Evolutionary conservation across 2,329 filamentous ascomycete genomes (phyloP).

Genomic region (Sclerotinia minor): DNA sequence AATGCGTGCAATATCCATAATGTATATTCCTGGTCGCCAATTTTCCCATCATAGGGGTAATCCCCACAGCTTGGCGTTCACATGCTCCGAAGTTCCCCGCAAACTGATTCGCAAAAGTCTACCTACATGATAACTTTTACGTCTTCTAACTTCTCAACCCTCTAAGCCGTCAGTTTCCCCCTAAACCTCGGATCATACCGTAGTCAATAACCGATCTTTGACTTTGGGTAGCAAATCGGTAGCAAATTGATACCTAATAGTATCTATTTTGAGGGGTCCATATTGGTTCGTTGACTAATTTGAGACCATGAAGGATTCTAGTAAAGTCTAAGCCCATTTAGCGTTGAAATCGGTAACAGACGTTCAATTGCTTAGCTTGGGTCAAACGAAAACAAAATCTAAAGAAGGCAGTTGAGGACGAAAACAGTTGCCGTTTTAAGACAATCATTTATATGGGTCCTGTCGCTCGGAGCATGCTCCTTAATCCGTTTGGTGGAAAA

Average conservation of each 20-base stretch:
- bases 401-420: constrained; percentile 4
- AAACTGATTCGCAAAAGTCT: constrained; percentile 14
- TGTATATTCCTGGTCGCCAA: neutral
- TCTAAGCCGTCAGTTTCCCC: neutral
- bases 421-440: constrained; percentile 19
- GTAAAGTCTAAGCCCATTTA: neutral
- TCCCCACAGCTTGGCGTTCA: constrained; percentile 23
- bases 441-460: neutral
- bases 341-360: neutral
- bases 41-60: constrained; percentile 14
- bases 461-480: constrained; percentile 12
- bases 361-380: neutral
- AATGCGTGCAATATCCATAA: constrained; percentile 9
- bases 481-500: constrained; percentile 13
- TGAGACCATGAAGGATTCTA: neutral
- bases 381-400: constrained; percentile 17
- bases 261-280: neutral
- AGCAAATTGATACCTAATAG: constrained; percentile 13
- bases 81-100: constrained; percentile 26
- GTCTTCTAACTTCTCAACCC: neutral
- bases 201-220: neutral
- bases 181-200: neutral
- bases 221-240: neutral
- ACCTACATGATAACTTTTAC: neutral
- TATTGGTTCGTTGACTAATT: constrained; percentile 10